Evolutionary conservation across 768 basidiomycete species (phyloP).

Genomic region (Boletus pseudo-olivaceus): DNA sequence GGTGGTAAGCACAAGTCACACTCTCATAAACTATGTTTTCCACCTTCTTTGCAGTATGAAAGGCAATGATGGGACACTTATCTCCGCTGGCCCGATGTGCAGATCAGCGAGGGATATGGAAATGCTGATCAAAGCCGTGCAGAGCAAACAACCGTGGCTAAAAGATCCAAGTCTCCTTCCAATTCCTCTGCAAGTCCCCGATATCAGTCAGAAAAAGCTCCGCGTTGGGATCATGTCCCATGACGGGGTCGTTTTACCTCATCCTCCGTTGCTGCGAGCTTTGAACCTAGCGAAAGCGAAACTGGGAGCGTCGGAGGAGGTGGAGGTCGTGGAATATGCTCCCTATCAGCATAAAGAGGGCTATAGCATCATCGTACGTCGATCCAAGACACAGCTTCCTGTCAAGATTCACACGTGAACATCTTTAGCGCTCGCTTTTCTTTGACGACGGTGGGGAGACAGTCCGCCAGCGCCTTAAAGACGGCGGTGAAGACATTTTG

Average conservation of each 20-base stretch:
- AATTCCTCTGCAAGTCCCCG: conserved; percentile 24
- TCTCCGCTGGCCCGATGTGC: conserved; percentile 26
- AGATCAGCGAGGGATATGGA: conserved; percentile 25
- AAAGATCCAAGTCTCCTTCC: conserved; percentile 36
- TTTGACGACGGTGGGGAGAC: conserved; percentile 38
- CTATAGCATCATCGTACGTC: conserved; percentile 30
- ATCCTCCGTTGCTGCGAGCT: conserved; percentile 42
- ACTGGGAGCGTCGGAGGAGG: conserved; percentile 31
- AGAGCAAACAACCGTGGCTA: conserved; percentile 39
- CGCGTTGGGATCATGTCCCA: conserved; percentile 29
- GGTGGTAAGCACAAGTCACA: conserved; percentile 18
- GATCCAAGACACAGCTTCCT: neutral
- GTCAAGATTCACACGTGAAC: neutral
- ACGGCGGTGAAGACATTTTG: conserved; percentile 34
- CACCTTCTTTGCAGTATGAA: conserved; percentile 15
- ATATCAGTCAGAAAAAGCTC: conserved; percentile 29
- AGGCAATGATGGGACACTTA: conserved; percentile 19
- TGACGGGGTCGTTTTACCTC: conserved; percentile 37
- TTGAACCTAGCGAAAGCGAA: conserved; percentile 36
- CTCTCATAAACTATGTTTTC: conserved; percentile 1
- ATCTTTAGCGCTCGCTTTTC: conserved; percentile 33
- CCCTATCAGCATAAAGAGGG: conserved; percentile 36
- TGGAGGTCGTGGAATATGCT: conserved; percentile 36
- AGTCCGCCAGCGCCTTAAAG: conserved; percentile 19
- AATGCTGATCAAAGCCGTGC: conserved; percentile 18